These are phyloP conservation scores for Sporobolus alterniflorus DNA, from an alignment of 202 grass and related monocot genomes.

Conservation along the genomic window DNA sequence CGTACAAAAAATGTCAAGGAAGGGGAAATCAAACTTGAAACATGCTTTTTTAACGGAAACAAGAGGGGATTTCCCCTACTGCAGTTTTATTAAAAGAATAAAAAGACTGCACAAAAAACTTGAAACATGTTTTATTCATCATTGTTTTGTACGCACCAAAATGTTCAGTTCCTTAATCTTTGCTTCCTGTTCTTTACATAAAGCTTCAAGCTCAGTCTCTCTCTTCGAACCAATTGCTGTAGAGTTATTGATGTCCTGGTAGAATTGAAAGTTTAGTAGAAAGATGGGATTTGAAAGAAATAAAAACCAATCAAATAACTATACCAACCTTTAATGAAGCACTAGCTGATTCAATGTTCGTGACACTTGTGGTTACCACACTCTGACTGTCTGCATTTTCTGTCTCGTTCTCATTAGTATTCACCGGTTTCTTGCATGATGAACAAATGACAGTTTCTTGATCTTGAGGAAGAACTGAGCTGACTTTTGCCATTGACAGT, in stretches of 20 bases:
- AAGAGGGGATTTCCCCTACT: too few species aligned
- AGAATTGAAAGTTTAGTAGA: constrained; percentile 31
- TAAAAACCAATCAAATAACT: neutral
- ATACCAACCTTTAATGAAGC: constrained; percentile 41
- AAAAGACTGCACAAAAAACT: too few species aligned
- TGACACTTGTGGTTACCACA: constrained; percentile 4
- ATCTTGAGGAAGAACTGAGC: constrained; percentile 38
- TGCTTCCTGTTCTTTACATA: constrained; percentile 83
- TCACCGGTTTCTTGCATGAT: constrained; percentile 76
- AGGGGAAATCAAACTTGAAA: constrained; percentile 8
- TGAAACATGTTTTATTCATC: constrained; percentile 13
- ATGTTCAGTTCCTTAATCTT: constrained; percentile 69
- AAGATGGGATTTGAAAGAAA: neutral
- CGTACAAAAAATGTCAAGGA: constrained; percentile 32
- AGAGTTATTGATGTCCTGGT: constrained; percentile 32
- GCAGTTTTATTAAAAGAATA: too few species aligned
- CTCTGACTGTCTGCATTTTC: constrained; percentile 50
- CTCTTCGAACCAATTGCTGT: constrained; percentile 53
- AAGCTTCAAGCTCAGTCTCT: constrained; percentile 77
- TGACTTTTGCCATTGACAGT: constrained; percentile 54
- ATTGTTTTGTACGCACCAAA: constrained; percentile 50
- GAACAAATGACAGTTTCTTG: constrained; percentile 59
- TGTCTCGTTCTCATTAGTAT: constrained; percentile 40
- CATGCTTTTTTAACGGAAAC: too few species aligned
- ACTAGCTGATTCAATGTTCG: constrained; percentile 11